Evolutionary conservation across 1,139 yeast genomes (phyloP), one percentile per base, ranked within the genome.

Genomic region (Eremothecium cymbalariae): DNA sequence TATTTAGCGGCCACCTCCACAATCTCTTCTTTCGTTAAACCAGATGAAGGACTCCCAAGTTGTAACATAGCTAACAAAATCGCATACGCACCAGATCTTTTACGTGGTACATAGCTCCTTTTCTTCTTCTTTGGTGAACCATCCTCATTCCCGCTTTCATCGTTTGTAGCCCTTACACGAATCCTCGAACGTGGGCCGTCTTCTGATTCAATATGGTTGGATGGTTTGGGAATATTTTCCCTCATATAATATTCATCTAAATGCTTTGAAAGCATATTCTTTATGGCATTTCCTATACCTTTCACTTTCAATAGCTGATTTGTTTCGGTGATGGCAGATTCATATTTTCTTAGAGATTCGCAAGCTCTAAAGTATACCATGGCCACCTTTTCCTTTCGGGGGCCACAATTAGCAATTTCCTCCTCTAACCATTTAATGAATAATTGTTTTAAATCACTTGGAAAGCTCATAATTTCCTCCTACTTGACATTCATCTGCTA

Each of bases 41-140:
- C 86, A 17, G 53, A 51, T 16, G 67, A 47, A 1, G 58, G 48
- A 7, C 62, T 59, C 48, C 80, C 90, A 19, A 68, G 57, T 28
- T 73, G 64, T 34, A 71, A 64, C 9, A 90, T 58, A 0, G 81
- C 80, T 14, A 86, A 46, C 24, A 90, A 50, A 5, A 90, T 81
- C 0, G 94, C 95, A 60, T 82, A 90, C 0, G 86, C 93, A 0
- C 97, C 96, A 0, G 94, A 75, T 26, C 93, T 63, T 43, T 74
- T 75, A 29, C 69, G 67, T 1, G 98, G 98, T 0, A 88, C 69
- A 53, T 84, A 90, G 27, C 59, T 63, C 38, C 67, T 63, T 36
- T 53, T 63, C 38, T 58, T 53, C 38, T 53, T 59, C 23, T 45
- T 44, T 18, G 53, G 44, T 14, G 44, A 42, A 28, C 32, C 40